Base-by-base conservation (phyloP, 2,329 filamentous ascomycete genomes). In the Scytalidium sp. region DNA sequence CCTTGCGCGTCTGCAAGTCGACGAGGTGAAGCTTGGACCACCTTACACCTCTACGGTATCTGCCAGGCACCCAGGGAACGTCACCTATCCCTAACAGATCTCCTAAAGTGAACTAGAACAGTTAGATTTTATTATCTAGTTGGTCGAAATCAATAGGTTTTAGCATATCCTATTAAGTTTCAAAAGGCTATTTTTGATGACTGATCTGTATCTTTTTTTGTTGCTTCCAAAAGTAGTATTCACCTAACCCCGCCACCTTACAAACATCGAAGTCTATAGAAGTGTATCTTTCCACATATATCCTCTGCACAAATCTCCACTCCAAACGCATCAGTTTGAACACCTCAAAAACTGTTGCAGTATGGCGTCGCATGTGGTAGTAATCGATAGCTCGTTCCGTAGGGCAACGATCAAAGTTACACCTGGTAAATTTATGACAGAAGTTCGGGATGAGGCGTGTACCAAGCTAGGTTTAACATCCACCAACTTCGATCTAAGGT, bases 321-420 rank as follows among this genome's bases (percentile, higher is more conserved):
- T 22, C 19, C 9, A 19, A 10, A 19, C 17, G 15, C 4, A 25
- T 20, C 19, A 43, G 9, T 43, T n/a, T 43, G 15, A 43, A 43
- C 11, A 22, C 10, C 20, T 21, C 41, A 19, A 17, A 8, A 15
- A 46, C 9, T 20, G 23, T n/a, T 17, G 13, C 45, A 46, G 55
- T 57, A 96, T 96, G 90, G 83, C 90, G 57, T 87, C 91, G 47
- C 88, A 94, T 67, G 90, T 97, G 51, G 87, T 92, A 60, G 90
- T 97, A 47, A 85, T 96, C 57, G 86, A 93, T 67, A 83, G 87
- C 36, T 84, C 89, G 59, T 80, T 92, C 59, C 85, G 88, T 58
- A 82, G 90, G 60, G 81, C 85, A 45, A 88, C 82, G 40, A 78
- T 99, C 69, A 96, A 96, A 70, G 92, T 94, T 49, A 87, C 79